Base-by-base conservation (phyloP, 495 filamentous ascomycete genomes). In the Aspergillus avenaceus region DNA sequence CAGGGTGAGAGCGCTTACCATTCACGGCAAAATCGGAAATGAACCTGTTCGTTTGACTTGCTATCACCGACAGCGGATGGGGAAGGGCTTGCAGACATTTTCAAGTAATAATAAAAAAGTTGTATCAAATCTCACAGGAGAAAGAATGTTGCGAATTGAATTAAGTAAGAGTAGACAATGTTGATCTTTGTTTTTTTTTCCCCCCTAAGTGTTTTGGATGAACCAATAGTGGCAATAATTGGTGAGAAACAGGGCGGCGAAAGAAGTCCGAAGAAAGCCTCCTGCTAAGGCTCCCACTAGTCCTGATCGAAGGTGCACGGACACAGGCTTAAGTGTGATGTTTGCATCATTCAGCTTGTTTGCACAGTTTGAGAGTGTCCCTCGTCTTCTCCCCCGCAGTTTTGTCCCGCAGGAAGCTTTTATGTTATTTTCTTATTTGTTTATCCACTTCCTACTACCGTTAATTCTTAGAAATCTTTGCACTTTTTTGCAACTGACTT, bases 1-100 rank as follows among this genome's bases (percentile, higher is more conserved):
- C 9, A 9, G 18, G 3, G 7, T 18, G 18, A 11, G 14, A 8
- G 38, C 31, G 47, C 75, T 50, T 70, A 86, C 86, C 93, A 98
- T 78, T 98, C 93, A 49, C 88, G 86, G 73, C 93, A 98, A 80
- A 98, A 98, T 52, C 86, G 84, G 75, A 97, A 97, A 27, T 89
- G 87, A 63, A 96, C 87, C 67, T 91, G 90, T 62, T 91, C 87
- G 47, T 72, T 76, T 69, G 73, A 75, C 65, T 81, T 84, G 56
- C 52, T 50, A 26, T 79, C 76, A 44, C 74, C 76, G 59, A 68
- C 73, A 31, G 73, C 65, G 55, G 78, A 77, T 18, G 84, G 76
- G 32, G 79, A 72, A 21, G 72, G 86, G 26, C 84, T 84, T 16
- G 84, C 79, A 74, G 86, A 73, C 72, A 76, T 75, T 49, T 56